A percentile compares a stretch with the other conserved stretches of the same genome.
These are phyloP conservation scores for Strobilomyces echinocephalus DNA, from an alignment of 768 basidiomycete species.

Conservation along the genomic window DNA sequence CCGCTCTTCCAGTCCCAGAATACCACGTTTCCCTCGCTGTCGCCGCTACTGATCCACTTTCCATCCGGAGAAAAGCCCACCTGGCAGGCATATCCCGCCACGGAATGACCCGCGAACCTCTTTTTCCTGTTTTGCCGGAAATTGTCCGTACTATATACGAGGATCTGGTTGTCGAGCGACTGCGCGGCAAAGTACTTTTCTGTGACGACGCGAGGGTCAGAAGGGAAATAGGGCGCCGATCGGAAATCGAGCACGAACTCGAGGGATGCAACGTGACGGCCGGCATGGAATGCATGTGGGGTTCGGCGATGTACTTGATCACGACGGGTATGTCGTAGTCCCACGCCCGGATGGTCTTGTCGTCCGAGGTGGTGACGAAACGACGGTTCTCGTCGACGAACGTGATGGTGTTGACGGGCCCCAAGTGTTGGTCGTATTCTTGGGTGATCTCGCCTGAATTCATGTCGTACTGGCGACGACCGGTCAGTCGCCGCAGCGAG, in stretches of 20 bases:
- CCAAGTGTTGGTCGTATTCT: slow-evolving; percentile 98
- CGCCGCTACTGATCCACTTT: slow-evolving; percentile 96
- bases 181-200: slow-evolving; percentile 98
- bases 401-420: slow-evolving; percentile 97
- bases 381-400: slow-evolving; percentile 98
- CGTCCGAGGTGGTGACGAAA: slow-evolving; percentile 97
- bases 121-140: slow-evolving; percentile 99
- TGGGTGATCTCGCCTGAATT: slow-evolving; percentile 93
- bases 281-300: slow-evolving; percentile 99
- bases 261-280: slow-evolving; percentile 94
- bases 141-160: slow-evolving; percentile 95
- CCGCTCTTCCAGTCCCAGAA: slow-evolving; percentile 99
- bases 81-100: slow-evolving; percentile 96
- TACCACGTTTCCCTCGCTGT: slow-evolving; percentile 90
- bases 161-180: slow-evolving; percentile 96
- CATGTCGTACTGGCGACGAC: slow-evolving; percentile 75
- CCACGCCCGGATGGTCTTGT: slow-evolving; percentile 99
- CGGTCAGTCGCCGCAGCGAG: not conserved
- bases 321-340: slow-evolving; percentile 99
- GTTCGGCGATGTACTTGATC: slow-evolving; percentile 99
- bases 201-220: slow-evolving; percentile 22
- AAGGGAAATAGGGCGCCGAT: slow-evolving; percentile 12
- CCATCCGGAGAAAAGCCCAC: slow-evolving; percentile 98
- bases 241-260: slow-evolving; percentile 50
- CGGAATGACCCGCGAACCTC: slow-evolving; percentile 93